phyloP scores from a whole-genome alignment of 1,284 basidiomycete species.

The Cutaneotrichosporon spelunceum region DNA sequence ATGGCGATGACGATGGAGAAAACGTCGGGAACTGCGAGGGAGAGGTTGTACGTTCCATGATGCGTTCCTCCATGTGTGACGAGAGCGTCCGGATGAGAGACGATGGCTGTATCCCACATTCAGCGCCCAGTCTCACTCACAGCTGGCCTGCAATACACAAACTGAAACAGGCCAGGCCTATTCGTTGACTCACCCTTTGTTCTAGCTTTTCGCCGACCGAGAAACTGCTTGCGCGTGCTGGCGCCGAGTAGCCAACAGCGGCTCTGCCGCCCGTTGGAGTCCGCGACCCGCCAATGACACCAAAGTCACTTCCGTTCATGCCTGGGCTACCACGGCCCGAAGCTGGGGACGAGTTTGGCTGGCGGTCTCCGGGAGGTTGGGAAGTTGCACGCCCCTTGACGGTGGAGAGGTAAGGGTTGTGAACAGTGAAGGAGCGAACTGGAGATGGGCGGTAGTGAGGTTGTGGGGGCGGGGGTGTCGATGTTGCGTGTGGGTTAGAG shows the following conservation, averaged over 20 bases:
- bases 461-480: slow-evolving; percentile 13
- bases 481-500: neutral
- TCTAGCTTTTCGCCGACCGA: slow-evolving; percentile 28
- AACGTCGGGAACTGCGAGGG: slow-evolving; percentile 47
- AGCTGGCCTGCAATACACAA: neutral
- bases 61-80: slow-evolving; percentile 45
- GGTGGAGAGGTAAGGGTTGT: slow-evolving; percentile 24
- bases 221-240: slow-evolving; percentile 43
- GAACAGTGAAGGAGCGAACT: slow-evolving; percentile 23
- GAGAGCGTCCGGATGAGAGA: slow-evolving; percentile 41
- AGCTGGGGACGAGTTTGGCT: slow-evolving; percentile 34
- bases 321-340: slow-evolving; percentile 39
- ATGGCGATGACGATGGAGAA: slow-evolving; percentile 42
- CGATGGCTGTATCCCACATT: slow-evolving; percentile 28
- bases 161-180: neutral
- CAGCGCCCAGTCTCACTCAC: slow-evolving; percentile 6
- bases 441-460: slow-evolving; percentile 20
- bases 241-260: neutral
- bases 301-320: slow-evolving; percentile 30
- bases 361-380: slow-evolving; percentile 43
- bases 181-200: slow-evolving; percentile 16
- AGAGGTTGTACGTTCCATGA: slow-evolving; percentile 33
- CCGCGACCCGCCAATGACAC: slow-evolving; percentile 46
- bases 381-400: slow-evolving; percentile 40
- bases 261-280: slow-evolving; percentile 25